phyloP scores from a whole-genome alignment of 208 protist species.

The Lotmaria passim region DNA sequence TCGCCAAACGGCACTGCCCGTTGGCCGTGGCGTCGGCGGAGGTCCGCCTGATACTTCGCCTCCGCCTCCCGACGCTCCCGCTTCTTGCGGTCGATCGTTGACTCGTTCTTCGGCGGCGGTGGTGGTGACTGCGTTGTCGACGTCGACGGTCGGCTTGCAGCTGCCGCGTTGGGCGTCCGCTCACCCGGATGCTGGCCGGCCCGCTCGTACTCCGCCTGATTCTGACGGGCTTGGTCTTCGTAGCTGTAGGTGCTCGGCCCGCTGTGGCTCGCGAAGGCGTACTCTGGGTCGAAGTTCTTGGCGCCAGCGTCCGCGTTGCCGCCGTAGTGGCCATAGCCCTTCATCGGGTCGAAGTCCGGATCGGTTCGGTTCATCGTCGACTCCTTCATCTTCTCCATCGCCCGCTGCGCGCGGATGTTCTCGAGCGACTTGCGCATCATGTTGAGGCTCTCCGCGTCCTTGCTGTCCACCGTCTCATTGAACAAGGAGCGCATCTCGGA shows the following conservation, averaged over 20 bases:
- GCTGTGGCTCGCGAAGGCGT: constrained; percentile 13
- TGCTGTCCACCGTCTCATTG: constrained; percentile 66
- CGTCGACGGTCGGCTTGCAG: constrained; percentile 1
- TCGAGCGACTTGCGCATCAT: constrained; percentile 88
- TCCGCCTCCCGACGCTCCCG: constrained; percentile 67
- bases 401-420: constrained; percentile 79
- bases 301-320: constrained; percentile 43
- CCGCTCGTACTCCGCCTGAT: constrained; percentile 17
- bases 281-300: constrained; percentile 59
- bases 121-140: background rate
- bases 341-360: constrained; percentile 34
- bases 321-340: constrained; percentile 52
- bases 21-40: constrained; percentile 75
- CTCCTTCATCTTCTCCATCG: constrained; percentile 90
- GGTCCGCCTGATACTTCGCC: constrained; percentile 71
- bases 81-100: constrained; percentile 47
- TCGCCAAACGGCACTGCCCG: constrained; percentile 81
- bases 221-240: constrained; percentile 16
- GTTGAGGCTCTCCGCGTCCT: constrained; percentile 82
- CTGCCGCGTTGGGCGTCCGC: background rate
- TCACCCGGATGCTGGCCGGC: constrained; percentile 1
- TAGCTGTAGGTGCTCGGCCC: constrained; percentile 16
- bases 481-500: constrained; percentile 80
- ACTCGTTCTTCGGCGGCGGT: constrained; percentile 36
- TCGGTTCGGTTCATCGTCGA: constrained; percentile 58